Evolutionary conservation across 2,329 filamentous ascomycete genomes (phyloP), one percentile per base, ranked within the genome.

Genomic region (Fusarium sterilihyphosum): DNA sequence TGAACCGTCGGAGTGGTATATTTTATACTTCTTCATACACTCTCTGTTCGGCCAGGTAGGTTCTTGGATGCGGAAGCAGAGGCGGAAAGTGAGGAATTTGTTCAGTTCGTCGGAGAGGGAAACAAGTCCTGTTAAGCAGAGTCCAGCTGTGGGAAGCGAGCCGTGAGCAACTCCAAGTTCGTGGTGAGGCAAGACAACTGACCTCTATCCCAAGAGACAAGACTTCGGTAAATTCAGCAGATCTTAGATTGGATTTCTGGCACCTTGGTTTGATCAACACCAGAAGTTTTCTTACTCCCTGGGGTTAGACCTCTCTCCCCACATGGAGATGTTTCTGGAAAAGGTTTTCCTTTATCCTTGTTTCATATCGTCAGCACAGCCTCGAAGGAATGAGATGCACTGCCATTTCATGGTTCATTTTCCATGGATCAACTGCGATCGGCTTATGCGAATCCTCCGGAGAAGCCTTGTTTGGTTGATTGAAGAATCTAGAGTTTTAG

Each of bases 1-100:
- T 33, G 62, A 62, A 26, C 62, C 46, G 6, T 65, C 57, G 6
- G 62, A 65, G 62, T 65, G 62, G 62, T 65, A 65, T 31, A 40
- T 65, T 1, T 26, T 62, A 1, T 62, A 62, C 26, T 65, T 62
- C 24, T 37, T 38, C 22, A 6, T 52, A 16, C n/a, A 20, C 31
- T 65, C 37, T 2, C 12, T 44, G 22, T 11, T 41, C 12, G 20
- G 26, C 1, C 26, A 6, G 4, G 8, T 2, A 16, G 16, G 24
- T 11, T 26, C 44, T 7, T 62, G 62, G 62, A 22, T 44, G 6
- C n/a, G 8, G 22, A 20, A 24, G 8, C 33, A 59, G 18, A 18
- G 24, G 2, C 18, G 12, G 8, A 41, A 52, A n/a, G 16, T 44
- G 2, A 33, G 37, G 17, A 50, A 20, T 17, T 5, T 50, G 8